phyloP scores from a whole-genome alignment of 108 stramenopile species.

The Phaeodactylum tricornutum region DNA sequence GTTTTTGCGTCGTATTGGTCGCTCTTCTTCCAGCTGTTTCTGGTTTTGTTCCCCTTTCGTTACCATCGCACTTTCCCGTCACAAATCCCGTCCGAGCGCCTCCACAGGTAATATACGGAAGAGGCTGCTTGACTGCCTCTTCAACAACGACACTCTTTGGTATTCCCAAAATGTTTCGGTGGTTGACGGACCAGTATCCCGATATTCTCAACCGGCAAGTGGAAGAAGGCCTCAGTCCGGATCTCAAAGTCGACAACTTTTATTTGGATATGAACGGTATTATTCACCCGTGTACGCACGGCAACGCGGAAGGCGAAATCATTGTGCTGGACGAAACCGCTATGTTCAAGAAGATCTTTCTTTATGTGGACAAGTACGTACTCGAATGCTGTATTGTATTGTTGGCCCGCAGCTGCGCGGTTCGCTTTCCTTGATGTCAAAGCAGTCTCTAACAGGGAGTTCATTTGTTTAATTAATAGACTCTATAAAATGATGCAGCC shows the following conservation, averaged over 20 bases:
- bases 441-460: neutral
- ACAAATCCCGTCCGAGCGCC: too few species aligned
- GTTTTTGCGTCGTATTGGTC: too few species aligned
- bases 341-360: constrained; percentile 97
- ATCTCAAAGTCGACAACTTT: constrained; percentile 80
- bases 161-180: constrained; percentile 99
- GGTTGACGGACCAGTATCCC: constrained; percentile 98
- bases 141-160: constrained; percentile 53
- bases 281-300: constrained; percentile 98
- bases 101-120: too few species aligned
- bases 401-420: neutral
- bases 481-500: constrained; percentile 93
- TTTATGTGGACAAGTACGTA: constrained; percentile 74
- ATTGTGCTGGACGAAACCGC: constrained; percentile 86
- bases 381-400: too few species aligned
- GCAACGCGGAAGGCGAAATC: constrained; percentile 72
- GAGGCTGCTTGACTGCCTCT: too few species aligned
- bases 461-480: constrained; percentile 15
- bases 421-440: neutral
- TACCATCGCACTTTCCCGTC: too few species aligned
- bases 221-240: constrained; percentile 43
- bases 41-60: too few species aligned
- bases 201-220: constrained; percentile 89
- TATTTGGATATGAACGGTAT: constrained; percentile 99
- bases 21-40: too few species aligned